Conservation (phyloP, 257 asterid genomes). For the Petrea volubilis region DNA sequence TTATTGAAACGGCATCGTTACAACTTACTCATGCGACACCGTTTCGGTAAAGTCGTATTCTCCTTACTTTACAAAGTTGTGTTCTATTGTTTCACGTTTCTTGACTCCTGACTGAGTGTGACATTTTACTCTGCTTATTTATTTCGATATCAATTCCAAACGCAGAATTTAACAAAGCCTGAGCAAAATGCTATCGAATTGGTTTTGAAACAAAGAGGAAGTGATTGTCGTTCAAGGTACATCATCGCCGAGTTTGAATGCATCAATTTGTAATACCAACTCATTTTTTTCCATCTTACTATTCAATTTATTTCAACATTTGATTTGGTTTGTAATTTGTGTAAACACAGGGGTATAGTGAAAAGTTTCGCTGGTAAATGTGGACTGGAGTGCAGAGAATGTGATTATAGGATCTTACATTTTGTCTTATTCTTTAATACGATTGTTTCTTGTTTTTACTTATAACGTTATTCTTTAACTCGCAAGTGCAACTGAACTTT, state of each 20-base stretch:
- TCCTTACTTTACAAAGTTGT: too few species aligned
- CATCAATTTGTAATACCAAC: background rate
- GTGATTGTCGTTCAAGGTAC: slow-evolving; percentile 26
- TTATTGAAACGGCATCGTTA: too few species aligned
- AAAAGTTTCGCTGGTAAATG: slow-evolving; percentile 5
- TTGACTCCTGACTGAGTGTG: too few species aligned
- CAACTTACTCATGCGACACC: too few species aligned
- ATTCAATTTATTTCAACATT: background rate
- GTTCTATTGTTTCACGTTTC: too few species aligned
- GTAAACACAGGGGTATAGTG: background rate
- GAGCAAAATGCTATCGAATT: slow-evolving; percentile 54
- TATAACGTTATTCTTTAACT: too few species aligned
- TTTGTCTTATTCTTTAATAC: background rate
- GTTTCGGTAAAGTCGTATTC: too few species aligned
- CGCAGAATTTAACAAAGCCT: slow-evolving; percentile 73
- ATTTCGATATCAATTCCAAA: background rate
- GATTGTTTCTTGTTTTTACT: background rate
- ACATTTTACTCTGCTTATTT: too few species aligned
- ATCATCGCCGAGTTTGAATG: slow-evolving; percentile 15
- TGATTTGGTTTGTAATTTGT: background rate
- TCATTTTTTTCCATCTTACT: background rate
- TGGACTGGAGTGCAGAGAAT: background rate
- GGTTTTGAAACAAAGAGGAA: slow-evolving; percentile 39
- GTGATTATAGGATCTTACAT: background rate
- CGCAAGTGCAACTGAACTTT: too few species aligned